phyloP scores from a whole-genome alignment of 257 asterid species.

The Solanum bulbocastanum region DNA sequence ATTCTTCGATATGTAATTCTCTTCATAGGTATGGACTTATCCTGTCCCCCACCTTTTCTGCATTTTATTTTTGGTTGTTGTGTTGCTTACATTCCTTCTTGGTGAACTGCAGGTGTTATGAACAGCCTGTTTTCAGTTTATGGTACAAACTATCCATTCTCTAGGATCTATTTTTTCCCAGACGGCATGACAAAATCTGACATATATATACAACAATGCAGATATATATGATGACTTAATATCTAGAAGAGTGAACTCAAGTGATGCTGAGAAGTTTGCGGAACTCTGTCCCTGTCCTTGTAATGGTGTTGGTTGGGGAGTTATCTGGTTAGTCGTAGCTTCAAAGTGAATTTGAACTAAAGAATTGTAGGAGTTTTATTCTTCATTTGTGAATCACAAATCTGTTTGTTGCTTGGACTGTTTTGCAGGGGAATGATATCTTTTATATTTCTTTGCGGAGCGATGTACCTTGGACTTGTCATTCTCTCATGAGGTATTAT shows the following conservation, averaged over 20 bases:
- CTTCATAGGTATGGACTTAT: slow-evolving; percentile 67
- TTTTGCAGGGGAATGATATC: slow-evolving; percentile 90
- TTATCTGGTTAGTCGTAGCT: slow-evolving; percentile 54
- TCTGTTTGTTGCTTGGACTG: neutral
- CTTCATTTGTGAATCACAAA: neutral
- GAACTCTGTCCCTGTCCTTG: slow-evolving; percentile 98
- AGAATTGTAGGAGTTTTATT: neutral
- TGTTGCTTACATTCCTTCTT: neutral
- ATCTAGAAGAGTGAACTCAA: slow-evolving; percentile 84
- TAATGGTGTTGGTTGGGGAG: slow-evolving; percentile 89
- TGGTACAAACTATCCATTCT: slow-evolving; percentile 35
- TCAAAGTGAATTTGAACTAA: neutral
- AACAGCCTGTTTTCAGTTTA: slow-evolving; percentile 92
- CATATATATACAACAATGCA: slow-evolving; percentile 23
- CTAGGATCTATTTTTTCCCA: neutral
- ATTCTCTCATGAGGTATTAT: slow-evolving; percentile 78
- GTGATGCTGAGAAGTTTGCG: slow-evolving; percentile 99
- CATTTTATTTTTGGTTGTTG: neutral
- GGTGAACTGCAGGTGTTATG: slow-evolving; percentile 74
- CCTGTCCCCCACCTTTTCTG: neutral
- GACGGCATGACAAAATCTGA: neutral
- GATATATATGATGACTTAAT: slow-evolving; percentile 95
- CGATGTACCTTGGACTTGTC: slow-evolving; percentile 90
- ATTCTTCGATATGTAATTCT: slow-evolving; percentile 83
- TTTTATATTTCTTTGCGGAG: slow-evolving; percentile 59